Evolutionary conservation across 306 rosid species (phyloP), one percentile per base, ranked within the genome.

Genomic region (Oemleria cerasiformis): DNA sequence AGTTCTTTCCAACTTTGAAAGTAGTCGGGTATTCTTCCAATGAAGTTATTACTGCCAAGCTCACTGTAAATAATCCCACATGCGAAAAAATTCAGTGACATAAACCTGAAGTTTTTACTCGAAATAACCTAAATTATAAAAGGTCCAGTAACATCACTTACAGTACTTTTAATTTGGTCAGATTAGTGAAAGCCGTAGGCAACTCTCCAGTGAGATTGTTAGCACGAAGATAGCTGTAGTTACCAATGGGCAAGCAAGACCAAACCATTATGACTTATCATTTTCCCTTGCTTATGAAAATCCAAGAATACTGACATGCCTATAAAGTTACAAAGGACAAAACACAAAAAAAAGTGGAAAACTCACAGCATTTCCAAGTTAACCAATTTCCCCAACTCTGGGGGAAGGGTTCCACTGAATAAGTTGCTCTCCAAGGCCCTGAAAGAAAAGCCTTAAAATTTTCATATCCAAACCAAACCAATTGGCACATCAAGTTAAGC

Each of bases 181-280:
- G 38, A 1, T 67, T 38, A 38, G 68, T 43, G 43, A 72, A 63
- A 49, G 57, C 13, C 0, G 0, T 4, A 8, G 78, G 81, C 53
- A 80, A 77, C 62, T 55, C 25, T 12, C 84, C 81, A 1, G 81
- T 67, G 71, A 79, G 83, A 74, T 79, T 74, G 62, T 79, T 78
- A 34, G 76, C 71, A 2, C 20, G 55, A 69, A 79, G 79, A 68
- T 30, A 53, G 10, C 83, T 79, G 83, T 57, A 68, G n/a, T 44
- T 60, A 68, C 14, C 73, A 8, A 61, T 53, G 20, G 38, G 5
- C 11, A 49, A 50, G 11, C 39, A 59, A 39, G 40, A 45, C 19
- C 34, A 13, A 70, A 39, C 36, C 66, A 39, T 70, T 25, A 45
- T 70, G n/a, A 73, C 39, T 16, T 50, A 41, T 12, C 25, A 51